A percentile compares a stretch with the other conserved stretches of the same genome.
phyloP scores from a whole-genome alignment of 139 green algal species.

The Zygnema circumcarinatum region DNA sequence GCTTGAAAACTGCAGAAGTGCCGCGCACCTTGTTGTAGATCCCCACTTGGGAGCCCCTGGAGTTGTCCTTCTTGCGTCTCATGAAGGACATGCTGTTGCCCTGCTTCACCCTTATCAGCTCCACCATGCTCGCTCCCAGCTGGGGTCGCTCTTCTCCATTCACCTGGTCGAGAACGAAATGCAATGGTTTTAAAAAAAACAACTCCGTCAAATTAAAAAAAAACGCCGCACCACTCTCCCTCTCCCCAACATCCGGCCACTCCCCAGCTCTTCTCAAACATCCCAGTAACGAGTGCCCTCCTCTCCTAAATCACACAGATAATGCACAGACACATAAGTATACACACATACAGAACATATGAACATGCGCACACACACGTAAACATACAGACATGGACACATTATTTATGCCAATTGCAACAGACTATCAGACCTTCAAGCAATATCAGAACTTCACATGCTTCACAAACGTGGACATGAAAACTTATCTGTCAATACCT shows the following conservation, averaged over 20 bases:
- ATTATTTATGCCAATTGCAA: background rate
- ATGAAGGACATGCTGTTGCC: background rate
- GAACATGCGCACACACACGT: background rate
- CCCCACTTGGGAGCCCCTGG: slow-evolving; percentile 1
- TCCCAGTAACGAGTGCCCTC: too few species aligned
- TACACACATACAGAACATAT: background rate
- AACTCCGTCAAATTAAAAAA: too few species aligned
- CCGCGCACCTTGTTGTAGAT: slow-evolving; percentile 11
- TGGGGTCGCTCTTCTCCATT: slow-evolving; percentile 1
- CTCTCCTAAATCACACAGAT: too few species aligned
- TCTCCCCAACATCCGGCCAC: too few species aligned
- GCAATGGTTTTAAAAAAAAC: too few species aligned
- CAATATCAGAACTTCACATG: too few species aligned
- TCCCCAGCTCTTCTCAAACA: too few species aligned
- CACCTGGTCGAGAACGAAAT: background rate
- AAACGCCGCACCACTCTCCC: too few species aligned
- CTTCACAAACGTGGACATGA: too few species aligned
- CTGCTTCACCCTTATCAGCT: background rate
- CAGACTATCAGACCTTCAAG: too few species aligned
- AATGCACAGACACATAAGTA: slow-evolving; percentile 7
- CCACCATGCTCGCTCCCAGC: slow-evolving; percentile 29
- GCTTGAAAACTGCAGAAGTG: background rate
- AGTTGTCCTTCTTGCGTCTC: background rate
- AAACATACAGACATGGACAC: background rate
- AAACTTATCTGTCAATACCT: too few species aligned